These are phyloP conservation scores for Boeremia exigua DNA, from an alignment of 2,329 filamentous ascomycete genomes.

Conservation along the genomic window DNA sequence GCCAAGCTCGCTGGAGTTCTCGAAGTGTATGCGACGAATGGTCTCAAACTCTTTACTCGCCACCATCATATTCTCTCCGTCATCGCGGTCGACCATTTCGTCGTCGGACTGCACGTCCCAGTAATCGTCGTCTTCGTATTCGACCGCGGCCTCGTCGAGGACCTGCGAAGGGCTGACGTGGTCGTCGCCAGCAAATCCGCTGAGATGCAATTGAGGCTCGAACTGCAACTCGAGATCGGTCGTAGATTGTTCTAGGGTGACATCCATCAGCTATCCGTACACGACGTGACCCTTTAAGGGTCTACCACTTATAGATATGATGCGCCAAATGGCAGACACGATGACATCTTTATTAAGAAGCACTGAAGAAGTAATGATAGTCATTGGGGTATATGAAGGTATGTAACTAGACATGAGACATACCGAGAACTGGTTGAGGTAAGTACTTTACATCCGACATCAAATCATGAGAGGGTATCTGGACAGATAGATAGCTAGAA, in stretches of 20 bases:
- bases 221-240: conserved; percentile 7
- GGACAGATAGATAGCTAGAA: conserved; percentile 39
- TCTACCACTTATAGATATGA: background rate
- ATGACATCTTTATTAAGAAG: conserved; percentile 8
- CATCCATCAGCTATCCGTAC: conserved; percentile 29
- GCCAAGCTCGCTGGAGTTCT: conserved; percentile 44
- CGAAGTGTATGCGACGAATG: conserved; percentile 46
- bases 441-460: conserved; percentile 47
- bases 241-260: conserved; percentile 32
- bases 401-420: conserved; percentile 49
- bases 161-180: conserved; percentile 43
- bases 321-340: conserved; percentile 8
- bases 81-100: conserved; percentile 45
- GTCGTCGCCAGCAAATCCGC: conserved; percentile 50
- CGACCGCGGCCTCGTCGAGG: conserved; percentile 50
- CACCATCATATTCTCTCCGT: conserved; percentile 30
- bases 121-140: conserved; percentile 57
- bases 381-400: conserved; percentile 41
- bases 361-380: conserved; percentile 35
- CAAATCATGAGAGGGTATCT: conserved; percentile 46
- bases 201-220: conserved; percentile 22
- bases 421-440: conserved; percentile 48
- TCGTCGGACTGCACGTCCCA: conserved; percentile 58
- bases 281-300: background rate
- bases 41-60: conserved; percentile 43